Evolutionary conservation across 2,329 filamentous ascomycete species (phyloP), one percentile per base, ranked within the genome.

Genomic region (Pleomassaria siparia): DNA sequence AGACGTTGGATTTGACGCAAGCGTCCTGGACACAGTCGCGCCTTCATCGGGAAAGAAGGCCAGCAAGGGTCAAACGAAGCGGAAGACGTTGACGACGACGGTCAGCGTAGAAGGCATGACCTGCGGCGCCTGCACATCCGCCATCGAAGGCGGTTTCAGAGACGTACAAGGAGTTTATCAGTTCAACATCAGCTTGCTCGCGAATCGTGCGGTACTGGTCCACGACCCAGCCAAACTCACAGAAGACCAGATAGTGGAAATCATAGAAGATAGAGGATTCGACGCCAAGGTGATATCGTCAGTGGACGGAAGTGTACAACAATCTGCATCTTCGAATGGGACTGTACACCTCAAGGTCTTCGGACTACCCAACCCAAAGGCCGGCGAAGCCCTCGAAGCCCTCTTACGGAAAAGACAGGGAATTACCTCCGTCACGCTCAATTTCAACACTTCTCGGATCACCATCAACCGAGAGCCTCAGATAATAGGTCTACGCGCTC

Each of bases 101-200:
- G 80, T 99, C 15, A 85, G 88, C 4, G 89, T 99, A 45, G 89
- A 94, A 58, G 94, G 94, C 42, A 99, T 99, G 94, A 99, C 94
- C 1, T 97, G 94, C 66, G 92, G 92, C 18, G 90, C 94, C 33
- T 99, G 94, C 72, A 97, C 94, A 0, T 92, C 92, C 1, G 91
- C 92, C 5, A 85, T 97, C 1, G 89, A 96, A 63, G 80, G 83
- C 42, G 90, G 88, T 3, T 94, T 99, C 72, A 82, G 84, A 56
- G 82, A 81, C 53, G 72, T 92, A 2, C 83, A 88, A 9, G 94
- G 94, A 18, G 72, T 97, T 13, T 66, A 90, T 46, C 89, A 91
- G 56, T 96, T 97, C 77, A 96, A 96, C 66, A 95, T 99, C 69
- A 96, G 90, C 72, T 76, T 99, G 56, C 80, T 97, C 25, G 95